These are phyloP conservation scores for Rutstroemia sp. DNA, from an alignment of 2,329 filamentous ascomycete genomes.

Conservation along the genomic window DNA sequence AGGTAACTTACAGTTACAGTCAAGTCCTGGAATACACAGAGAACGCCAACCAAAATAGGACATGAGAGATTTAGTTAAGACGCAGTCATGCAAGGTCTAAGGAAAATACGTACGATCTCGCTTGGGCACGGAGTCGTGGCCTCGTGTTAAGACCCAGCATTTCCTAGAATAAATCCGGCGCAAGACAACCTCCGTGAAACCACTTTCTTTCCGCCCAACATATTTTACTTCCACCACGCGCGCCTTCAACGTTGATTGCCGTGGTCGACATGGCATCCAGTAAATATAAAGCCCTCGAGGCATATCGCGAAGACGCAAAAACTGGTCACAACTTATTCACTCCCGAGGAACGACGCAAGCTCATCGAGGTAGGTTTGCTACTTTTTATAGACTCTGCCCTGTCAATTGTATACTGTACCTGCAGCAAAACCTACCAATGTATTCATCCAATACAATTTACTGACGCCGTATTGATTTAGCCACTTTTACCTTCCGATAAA, in stretches of 20 bases:
- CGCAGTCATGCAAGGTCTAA: too few relatives aligned
- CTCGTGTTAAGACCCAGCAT: neutral
- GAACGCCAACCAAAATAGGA: too few relatives aligned
- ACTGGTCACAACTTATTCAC: slow-evolving; percentile 35
- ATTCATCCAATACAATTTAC: slow-evolving; percentile 10
- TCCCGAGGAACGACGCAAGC: slow-evolving; percentile 37
- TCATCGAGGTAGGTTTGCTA: slow-evolving; percentile 35
- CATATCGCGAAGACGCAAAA: slow-evolving; percentile 40
- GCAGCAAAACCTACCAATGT: neutral
- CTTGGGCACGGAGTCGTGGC: slow-evolving; percentile 4
- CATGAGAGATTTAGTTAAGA: too few relatives aligned
- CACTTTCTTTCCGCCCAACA: too few relatives aligned
- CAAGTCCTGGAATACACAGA: too few relatives aligned
- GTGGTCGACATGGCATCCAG: slow-evolving; percentile 1
- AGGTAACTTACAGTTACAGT: too few relatives aligned
- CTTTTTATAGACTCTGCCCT: neutral
- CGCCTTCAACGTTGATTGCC: too few relatives aligned
- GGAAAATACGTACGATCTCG: neutral
- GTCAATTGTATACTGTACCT: slow-evolving; percentile 2
- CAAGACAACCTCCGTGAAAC: neutral
- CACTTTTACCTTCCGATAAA: slow-evolving; percentile 27
- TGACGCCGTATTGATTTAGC: slow-evolving; percentile 16
- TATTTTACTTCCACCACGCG: too few relatives aligned
- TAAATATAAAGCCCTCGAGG: slow-evolving; percentile 16
- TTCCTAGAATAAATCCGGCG: neutral